Percentiles rank a stretch among this genome's conserved stretches.
phyloP scores from a whole-genome alignment of 225 moss, liverwort and hornwort genomes.

The Straminergon stramineum region DNA sequence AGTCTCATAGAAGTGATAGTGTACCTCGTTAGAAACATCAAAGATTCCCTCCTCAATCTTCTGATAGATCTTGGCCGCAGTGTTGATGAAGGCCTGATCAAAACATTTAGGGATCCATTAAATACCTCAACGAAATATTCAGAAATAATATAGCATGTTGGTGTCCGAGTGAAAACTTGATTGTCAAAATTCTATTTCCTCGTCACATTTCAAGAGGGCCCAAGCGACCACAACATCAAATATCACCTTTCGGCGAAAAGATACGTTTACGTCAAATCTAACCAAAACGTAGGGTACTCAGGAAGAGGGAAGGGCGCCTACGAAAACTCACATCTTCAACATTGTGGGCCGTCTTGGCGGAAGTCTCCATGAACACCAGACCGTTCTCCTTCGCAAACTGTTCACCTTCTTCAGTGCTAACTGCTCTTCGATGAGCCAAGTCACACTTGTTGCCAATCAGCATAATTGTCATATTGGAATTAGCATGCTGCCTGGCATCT shows the following conservation, averaged over 20 bases:
- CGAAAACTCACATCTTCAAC: slow-evolving; percentile 59
- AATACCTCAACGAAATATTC: neutral
- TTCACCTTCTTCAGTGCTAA: slow-evolving; percentile 89
- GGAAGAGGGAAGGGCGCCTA: neutral
- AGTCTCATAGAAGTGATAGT: neutral
- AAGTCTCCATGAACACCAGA: slow-evolving; percentile 86
- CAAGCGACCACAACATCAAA: neutral
- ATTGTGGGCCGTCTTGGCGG: slow-evolving; percentile 80
- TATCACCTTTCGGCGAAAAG: neutral
- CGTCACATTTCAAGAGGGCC: neutral
- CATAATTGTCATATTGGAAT: slow-evolving; percentile 93
- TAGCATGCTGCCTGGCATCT: slow-evolving; percentile 84
- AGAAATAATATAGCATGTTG: neutral
- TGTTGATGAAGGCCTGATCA: neutral
- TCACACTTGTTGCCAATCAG: slow-evolving; percentile 91
- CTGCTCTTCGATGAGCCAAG: slow-evolving; percentile 75
- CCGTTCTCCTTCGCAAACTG: slow-evolving; percentile 94
- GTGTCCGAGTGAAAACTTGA: neutral
- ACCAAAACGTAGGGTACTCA: neutral
- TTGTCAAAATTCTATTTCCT: neutral
- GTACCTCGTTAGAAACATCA: neutral
- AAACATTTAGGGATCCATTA: neutral
- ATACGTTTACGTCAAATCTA: neutral
- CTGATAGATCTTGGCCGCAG: neutral
- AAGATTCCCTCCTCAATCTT: neutral